These are phyloP conservation scores for Suillus ampliporus DNA, from an alignment of 768 basidiomycete species.

Conservation along the genomic window DNA sequence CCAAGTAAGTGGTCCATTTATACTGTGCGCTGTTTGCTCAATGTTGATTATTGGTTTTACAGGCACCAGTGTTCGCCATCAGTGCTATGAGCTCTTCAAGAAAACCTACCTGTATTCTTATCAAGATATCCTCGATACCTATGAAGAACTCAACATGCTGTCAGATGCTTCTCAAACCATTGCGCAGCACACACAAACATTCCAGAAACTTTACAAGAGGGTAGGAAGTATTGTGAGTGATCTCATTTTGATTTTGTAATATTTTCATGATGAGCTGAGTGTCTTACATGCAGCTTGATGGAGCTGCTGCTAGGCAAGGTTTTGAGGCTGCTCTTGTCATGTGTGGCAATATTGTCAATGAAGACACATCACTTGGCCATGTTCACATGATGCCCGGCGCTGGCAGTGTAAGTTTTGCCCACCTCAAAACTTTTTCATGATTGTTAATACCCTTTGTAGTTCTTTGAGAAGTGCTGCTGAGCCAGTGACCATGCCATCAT, in stretches of 20 bases:
- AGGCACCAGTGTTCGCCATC: background rate
- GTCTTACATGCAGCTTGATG: slow-evolving; percentile 9
- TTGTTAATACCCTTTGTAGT: slow-evolving; percentile 2
- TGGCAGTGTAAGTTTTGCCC: background rate
- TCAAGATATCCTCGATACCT: background rate
- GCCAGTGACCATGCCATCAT: slow-evolving; percentile 6
- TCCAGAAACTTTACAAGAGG: background rate
- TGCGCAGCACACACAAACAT: background rate
- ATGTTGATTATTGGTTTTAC: background rate
- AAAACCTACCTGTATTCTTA: background rate
- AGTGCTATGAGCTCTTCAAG: background rate
- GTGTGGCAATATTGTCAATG: slow-evolving; percentile 16
- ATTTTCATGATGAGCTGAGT: background rate
- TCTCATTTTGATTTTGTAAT: background rate
- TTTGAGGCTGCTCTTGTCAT: slow-evolving; percentile 16
- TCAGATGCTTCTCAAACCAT: background rate
- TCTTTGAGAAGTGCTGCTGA: slow-evolving; percentile 10
- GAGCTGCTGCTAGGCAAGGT: slow-evolving; percentile 7
- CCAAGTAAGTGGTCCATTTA: slow-evolving; percentile 3
- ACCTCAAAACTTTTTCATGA: no score
- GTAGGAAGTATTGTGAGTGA: background rate
- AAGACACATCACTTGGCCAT: slow-evolving; percentile 8
- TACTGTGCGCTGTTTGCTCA: background rate
- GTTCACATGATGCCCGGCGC: slow-evolving; percentile 6
- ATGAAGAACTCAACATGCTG: background rate